These are phyloP conservation scores for Gilbertella persicaria DNA, from an alignment of 371 early-diverging fungal genomes.

Conservation along the genomic window DNA sequence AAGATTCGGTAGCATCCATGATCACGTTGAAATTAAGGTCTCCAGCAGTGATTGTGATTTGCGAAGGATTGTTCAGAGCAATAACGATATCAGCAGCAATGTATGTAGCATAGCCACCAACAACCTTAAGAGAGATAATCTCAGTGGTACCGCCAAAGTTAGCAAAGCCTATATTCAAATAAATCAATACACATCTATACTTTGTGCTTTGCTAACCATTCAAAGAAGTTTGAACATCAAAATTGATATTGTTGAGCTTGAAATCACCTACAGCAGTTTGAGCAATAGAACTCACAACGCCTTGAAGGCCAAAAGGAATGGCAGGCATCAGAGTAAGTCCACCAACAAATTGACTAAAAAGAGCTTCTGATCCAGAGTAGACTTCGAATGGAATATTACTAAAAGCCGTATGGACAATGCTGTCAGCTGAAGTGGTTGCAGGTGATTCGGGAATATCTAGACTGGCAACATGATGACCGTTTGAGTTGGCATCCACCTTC, in stretches of 20 bases:
- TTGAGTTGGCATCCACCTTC: constrained; percentile 35
- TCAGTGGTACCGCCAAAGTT: constrained; percentile 45
- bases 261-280: constrained; percentile 57
- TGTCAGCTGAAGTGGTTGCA: constrained; percentile 44
- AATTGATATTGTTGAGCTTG: constrained; percentile 44
- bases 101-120: constrained; percentile 42
- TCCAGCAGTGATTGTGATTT: constrained; percentile 54
- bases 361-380: constrained; percentile 19
- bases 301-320: constrained; percentile 50
- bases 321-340: constrained; percentile 41
- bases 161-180: constrained; percentile 34
- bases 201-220: constrained; percentile 49
- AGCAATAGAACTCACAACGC: constrained; percentile 50
- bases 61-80: constrained; percentile 52
- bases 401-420: constrained; percentile 50
- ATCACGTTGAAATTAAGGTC: constrained; percentile 47
- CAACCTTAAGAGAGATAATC: constrained; percentile 40
- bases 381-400: constrained; percentile 50
- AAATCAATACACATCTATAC: no score
- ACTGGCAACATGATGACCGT: constrained; percentile 40
- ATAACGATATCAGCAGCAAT: constrained; percentile 39
- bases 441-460: constrained; percentile 50
- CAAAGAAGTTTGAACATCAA: constrained; percentile 50
- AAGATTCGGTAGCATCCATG: constrained; percentile 29
- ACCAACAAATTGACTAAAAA: constrained; percentile 50